Percentiles rank a stretch among this genome's conserved stretches.
Evolutionary conservation across 495 filamentous ascomycete genomes (phyloP).

Genomic region (Tetracladium setigerum): DNA sequence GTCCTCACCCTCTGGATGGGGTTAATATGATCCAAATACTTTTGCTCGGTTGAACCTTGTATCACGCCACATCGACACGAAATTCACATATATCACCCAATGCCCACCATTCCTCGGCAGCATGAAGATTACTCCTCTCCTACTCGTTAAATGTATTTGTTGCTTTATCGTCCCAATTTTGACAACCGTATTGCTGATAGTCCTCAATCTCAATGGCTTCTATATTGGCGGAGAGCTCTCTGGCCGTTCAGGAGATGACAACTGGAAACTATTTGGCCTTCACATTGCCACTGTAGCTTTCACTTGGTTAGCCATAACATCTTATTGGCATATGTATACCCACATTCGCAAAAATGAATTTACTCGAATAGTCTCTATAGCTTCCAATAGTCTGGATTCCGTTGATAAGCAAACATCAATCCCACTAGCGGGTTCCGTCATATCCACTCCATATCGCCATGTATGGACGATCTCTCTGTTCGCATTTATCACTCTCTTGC

Average conservation of each 20-base stretch:
- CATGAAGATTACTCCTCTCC: too few species aligned
- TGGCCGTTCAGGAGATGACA: slow-evolving; percentile 4
- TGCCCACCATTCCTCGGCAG: too few species aligned
- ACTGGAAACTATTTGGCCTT: slow-evolving; percentile 6
- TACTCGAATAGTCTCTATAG: too few species aligned
- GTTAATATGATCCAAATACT: too few species aligned
- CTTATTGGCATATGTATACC: slow-evolving; percentile 4
- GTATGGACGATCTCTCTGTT: slow-evolving; percentile 8
- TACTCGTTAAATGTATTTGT: too few species aligned
- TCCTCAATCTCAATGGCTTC: slow-evolving; percentile 6
- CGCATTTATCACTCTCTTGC: slow-evolving; percentile 1
- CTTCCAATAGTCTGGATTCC: too few species aligned
- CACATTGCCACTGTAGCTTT: slow-evolving; percentile 9
- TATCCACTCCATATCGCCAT: slow-evolving; percentile 3
- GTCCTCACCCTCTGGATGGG: too few species aligned
- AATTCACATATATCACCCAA: too few species aligned
- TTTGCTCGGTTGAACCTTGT: too few species aligned
- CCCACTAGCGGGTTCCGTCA: too few species aligned
- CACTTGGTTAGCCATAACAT: slow-evolving; percentile 5
- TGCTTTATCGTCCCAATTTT: slow-evolving; percentile 3
- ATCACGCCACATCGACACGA: too few species aligned
- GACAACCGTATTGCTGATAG: background rate
- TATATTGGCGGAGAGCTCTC: slow-evolving; percentile 8
- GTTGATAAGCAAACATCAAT: too few species aligned
- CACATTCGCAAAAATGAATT: slow-evolving; percentile 2